Evolutionary conservation across 805 yeast species (phyloP).

Genomic region (Jamesozyma hellenica): DNA sequence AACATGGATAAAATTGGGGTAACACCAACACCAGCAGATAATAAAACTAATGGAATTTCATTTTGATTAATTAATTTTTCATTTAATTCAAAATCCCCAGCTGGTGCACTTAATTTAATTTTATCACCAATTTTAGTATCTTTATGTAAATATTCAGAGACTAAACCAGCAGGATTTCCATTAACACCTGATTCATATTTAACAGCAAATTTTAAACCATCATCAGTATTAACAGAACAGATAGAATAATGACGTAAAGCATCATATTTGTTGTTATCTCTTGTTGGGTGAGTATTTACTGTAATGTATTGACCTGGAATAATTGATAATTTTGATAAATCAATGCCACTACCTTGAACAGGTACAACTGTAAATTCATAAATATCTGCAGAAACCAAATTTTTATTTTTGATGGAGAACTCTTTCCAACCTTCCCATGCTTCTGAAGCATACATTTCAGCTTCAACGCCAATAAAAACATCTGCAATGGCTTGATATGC

Average conservation of each 20-base stretch:
- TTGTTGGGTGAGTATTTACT: conserved; percentile 27
- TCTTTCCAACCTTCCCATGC: conserved; percentile 54
- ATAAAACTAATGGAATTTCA: conserved; percentile 31
- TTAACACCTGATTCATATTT: conserved; percentile 30
- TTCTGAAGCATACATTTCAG: conserved; percentile 35
- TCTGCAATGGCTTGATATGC: conserved; percentile 60
- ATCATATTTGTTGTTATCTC: conserved; percentile 32
- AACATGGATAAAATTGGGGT: conserved; percentile 52
- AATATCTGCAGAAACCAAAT: conserved; percentile 38
- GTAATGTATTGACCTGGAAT: conserved; percentile 35
- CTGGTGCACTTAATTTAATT: conserved; percentile 47
- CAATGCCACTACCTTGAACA: conserved; percentile 30
- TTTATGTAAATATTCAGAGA: conserved; percentile 42
- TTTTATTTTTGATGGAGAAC: conserved; percentile 37
- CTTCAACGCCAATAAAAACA: conserved; percentile 47
- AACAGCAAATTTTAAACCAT: conserved; percentile 51
- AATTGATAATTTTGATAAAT: conserved; percentile 17
- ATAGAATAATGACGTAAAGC: conserved; percentile 53
- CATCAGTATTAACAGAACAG: conserved; percentile 30
- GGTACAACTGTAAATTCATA: conserved; percentile 44
- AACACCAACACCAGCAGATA: conserved; percentile 59
- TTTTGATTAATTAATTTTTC: conserved; percentile 22
- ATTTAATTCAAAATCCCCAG: conserved; percentile 40
- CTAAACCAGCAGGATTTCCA: conserved; percentile 33
- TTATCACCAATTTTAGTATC: conserved; percentile 38